Base-by-base conservation (phyloP, 352 stramenopile species). In the Phytophthora sp. region DNA sequence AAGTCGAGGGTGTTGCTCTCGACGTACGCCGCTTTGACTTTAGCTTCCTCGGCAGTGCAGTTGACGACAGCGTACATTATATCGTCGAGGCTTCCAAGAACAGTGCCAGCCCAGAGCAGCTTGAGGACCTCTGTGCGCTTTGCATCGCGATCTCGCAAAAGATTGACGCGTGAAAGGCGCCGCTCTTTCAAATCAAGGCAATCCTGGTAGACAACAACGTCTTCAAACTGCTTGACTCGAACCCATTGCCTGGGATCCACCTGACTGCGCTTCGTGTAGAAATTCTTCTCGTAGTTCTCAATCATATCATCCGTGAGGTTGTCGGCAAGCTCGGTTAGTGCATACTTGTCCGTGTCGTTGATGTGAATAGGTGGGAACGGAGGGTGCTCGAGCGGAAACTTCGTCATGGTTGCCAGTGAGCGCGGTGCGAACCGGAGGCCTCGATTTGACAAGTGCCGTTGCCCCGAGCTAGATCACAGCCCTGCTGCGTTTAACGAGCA, bases 1-100 rank as follows among this genome's bases (percentile, higher is more conserved):
- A 72, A 69, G 54, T 87, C 81, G 32, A 84, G 50, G n/a, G 79
- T 52, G 31, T 72, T 73, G 45, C 60, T 77, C 31, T 67, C 59
- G 12, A 76, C 37, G 37, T 63, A 79, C 1, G 65, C 66, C 8
- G 67, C 58, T 53, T 77, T 74, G n/a, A 78, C 54, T 24, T 69
- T 69, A 15, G 56, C 56, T 37, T 75, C 60, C 15, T 75, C 63
- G 0, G 45, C 17, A 5, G 67, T 72, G 27, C 59, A 60, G 28
- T 51, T 72, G 1, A 78, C 41, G 0, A 65, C 56, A 4, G 49
- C 74, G 31, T 63, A 80, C 71, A 83, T 83, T 48, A 83, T 24
- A 37, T 83, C 74, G 51, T 83, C 67, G 27, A 83, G 67, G 10
- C 70, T 39, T 17, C 71, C 71, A 23, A 45, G 65, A 8, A 82